A percentile compares a stretch with the other conserved stretches of the same genome.
Conservation (phyloP, 441 rosid species). For the Corymbia citriodora region DNA sequence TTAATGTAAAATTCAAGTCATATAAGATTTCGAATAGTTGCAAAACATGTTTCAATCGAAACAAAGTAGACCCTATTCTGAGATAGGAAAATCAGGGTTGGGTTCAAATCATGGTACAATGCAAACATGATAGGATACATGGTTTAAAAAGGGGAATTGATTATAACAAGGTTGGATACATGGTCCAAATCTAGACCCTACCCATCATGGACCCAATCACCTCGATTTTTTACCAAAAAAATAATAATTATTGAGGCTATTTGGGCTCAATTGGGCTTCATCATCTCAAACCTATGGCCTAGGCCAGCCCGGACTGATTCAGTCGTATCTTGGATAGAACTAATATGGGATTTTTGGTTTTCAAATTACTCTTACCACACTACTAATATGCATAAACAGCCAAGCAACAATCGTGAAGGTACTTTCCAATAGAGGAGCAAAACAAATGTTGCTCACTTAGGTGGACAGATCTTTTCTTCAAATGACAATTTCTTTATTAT, state of each 20-base stretch:
- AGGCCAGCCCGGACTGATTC: background rate
- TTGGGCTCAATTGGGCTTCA: background rate
- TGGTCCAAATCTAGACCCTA: no score
- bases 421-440: background rate
- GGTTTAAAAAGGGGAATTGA: no score
- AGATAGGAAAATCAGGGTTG: no score
- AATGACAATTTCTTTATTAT: background rate
- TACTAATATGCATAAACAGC: background rate
- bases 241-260: background rate
- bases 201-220: no score
- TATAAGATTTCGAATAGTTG: no score
- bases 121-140: no score
- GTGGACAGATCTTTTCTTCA: background rate
- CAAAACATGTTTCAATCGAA: no score
- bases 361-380: background rate
- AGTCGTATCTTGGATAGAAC: background rate
- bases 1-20: no score
- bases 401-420: background rate
- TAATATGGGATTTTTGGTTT: background rate
- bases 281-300: background rate
- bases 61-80: no score
- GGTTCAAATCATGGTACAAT: no score
- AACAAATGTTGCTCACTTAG: background rate
- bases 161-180: no score
- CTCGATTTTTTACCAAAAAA: fast-evolving